phyloP scores from a whole-genome alignment of 2,329 filamentous ascomycete species.

The Fusarium agapanthi region DNA sequence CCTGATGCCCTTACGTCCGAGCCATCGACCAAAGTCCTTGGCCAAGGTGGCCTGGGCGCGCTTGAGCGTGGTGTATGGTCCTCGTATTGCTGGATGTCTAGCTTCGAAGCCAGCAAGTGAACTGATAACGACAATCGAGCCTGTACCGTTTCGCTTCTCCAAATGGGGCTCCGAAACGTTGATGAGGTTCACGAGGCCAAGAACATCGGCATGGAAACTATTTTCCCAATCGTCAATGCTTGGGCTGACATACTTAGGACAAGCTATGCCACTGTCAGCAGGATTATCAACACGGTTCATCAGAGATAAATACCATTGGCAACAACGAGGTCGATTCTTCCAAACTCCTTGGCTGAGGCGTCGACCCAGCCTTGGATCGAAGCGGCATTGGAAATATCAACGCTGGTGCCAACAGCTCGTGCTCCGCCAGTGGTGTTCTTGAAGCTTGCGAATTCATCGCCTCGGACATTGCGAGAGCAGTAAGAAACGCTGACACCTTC shows the following conservation, averaged over 20 bases:
- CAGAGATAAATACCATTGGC: not conserved
- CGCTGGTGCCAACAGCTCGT: constrained; percentile 27
- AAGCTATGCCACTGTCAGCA: not conserved
- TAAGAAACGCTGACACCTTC: constrained; percentile 43
- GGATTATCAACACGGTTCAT: accelerated
- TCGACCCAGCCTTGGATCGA: constrained; percentile 6
- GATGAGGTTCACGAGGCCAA: constrained; percentile 37
- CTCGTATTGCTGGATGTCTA: not conserved
- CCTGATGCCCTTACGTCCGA: constrained; percentile 34
- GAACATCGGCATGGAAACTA: constrained; percentile 38
- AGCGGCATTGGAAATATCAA: constrained; percentile 33
- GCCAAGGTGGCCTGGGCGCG: constrained; percentile 35
- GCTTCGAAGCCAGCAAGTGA: constrained; percentile 39
- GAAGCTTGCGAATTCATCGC: constrained; percentile 35
- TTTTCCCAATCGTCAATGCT: constrained; percentile 32
- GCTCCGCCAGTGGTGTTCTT: constrained; percentile 5
- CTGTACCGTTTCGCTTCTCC: constrained; percentile 18
- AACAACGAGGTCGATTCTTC: constrained; percentile 7
- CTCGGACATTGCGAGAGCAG: constrained; percentile 28
- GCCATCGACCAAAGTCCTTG: constrained; percentile 34
- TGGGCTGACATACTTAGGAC: constrained; percentile 7
- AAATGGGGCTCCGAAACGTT: constrained; percentile 30
- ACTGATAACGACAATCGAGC: constrained; percentile 40
- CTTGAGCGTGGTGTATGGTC: constrained; percentile 38
- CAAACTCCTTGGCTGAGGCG: not conserved